Evolutionary conservation across 192 early-diverging fungal genomes (phyloP), one percentile per base, ranked within the genome.

Genomic region (Linnemannia exigua): DNA sequence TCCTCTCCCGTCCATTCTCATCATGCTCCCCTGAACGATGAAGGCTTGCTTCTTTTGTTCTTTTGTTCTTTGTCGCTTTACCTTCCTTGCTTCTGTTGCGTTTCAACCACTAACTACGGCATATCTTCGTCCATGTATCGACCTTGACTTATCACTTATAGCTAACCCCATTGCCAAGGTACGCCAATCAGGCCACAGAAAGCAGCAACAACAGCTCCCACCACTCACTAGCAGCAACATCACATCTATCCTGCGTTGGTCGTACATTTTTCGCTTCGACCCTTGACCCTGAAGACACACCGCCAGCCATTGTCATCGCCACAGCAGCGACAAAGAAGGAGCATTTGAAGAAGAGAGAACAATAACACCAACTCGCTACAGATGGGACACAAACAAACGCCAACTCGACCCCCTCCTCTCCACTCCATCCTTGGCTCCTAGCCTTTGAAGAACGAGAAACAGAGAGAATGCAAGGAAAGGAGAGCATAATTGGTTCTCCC

Each of bases 11-110:
- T 25, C 58, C 76, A 36, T 51, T 41, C 38, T 41, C 51, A 54
- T 76, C 75, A 41, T 35, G 50, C 61, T 31, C 19, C 61, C n/a
- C 33, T 19, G 20, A 47, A 67, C 48, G 47, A 74, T 35, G 52
- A 35, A 58, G 1, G 36, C 33, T 58, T 22, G 9, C 33, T 48
- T 0, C 41, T 35, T 50, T 22, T 35, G 9, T 35, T 50, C 5
- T 48, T 48, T 47, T 68, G 22, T 50, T 15, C 50, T 22, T 38
- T 16, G 25, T 61, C 33, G 9, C 51, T 33, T 54, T 11, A 33
- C 35, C 12, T 17, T 14, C 58, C 28, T 61, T 61, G 7, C 58
- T 17, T 14, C 20, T 61, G 58, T 61, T 28, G 20, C 58, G 12
- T 17, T 4, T 41, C 36, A 70, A 70, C 68, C 68, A 25, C 35